Evolutionary conservation across 495 filamentous ascomycete genomes (phyloP), one percentile per base, ranked within the genome.

Genomic region (Annulohypoxylon nitens): DNA sequence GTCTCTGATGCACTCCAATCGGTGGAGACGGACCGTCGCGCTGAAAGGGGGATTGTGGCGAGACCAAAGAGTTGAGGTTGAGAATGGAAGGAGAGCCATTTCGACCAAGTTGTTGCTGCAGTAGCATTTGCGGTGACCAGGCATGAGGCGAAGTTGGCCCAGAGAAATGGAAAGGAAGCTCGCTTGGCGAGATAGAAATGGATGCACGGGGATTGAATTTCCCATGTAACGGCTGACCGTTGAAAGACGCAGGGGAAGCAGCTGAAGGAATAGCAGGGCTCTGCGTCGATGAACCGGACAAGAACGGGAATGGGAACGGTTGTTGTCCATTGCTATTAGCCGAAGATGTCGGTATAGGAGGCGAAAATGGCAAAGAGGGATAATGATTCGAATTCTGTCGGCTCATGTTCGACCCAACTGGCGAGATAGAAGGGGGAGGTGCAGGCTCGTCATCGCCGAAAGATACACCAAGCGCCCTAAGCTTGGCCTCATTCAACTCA

Each of bases 381-480:
- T 88, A 89, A 58, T 90, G 90, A 6, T 81, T 86, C 18, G 90
- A 91, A n/a, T 85, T 75, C 69, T 89, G 87, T 34, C 89, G 84
- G 73, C 88, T 90, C 81, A 86, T 82, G 23, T 80, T 78, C 6
- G 85, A 80, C 50, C 77, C 72, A 26, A 80, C 80, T n/a, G 86
- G 84, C 5, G 85, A 86, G n/a, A 85, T 80, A 14, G 86, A 85
- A 60, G 85, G 83, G 30, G 79, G 85, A 11, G 87, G 86, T 43
- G 79, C 79, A 14, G 88, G 85, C 26, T 95, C 92, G 9, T 93
- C 91, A 50, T 91, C 91, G 23, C 89, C 91, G 61, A 91, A 85
- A 16, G 87, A 92, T 2, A 98, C 96, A 50, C 96, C 96, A 51
- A 99, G 86, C 57, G 94, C 93, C 37, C 93, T 90, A 45, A 99